Evolutionary conservation across 2,329 filamentous ascomycete genomes (phyloP), one percentile per base, ranked within the genome.

Genomic region (Parascedosporium putredinis): DNA sequence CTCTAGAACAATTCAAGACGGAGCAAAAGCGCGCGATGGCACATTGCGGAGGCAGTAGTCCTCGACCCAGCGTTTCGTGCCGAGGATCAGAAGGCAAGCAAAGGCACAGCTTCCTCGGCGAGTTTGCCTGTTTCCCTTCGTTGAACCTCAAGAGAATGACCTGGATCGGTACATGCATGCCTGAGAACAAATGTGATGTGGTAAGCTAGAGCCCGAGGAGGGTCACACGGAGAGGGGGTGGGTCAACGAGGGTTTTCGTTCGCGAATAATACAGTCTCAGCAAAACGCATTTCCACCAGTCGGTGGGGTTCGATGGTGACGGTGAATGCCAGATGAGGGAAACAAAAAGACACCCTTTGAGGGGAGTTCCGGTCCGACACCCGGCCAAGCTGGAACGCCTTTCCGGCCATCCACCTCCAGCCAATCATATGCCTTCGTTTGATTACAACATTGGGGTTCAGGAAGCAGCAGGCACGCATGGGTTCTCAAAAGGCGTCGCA

Each of bases 361-460:
- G 3, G 20, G 38, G 38, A 42, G 38, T 42, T 42, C 16, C 38
- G 38, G 38, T 20, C 38, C 38, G 38, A 24, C 38, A 42, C n/a
- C 38, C 38, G 38, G 38, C 5, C 16, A 22, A 40, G 4, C 38
- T 42, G 38, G 38, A 42, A 42, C 38, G 20, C 7, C 38, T 23
- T 42, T 42, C 38, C 38, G 38, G 6, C 38, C 38, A 42, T 12
- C 38, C 16, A 20, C 16, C 38, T 10, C 14, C 6, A 14, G 27
- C 38, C 38, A 42, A 42, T 42, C 38, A 7, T 6, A 20, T 23
- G 20, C 7, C 18, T 23, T 10, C 38, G 23, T 8, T 5, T 42
- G 38, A 42, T 42, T 42, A 42, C 38, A 20, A 20, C 38, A 42
- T 42, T 20, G 38, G 38, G 38, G 20, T 42, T 42, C 16, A 42